Conservation (phyloP, 129 eudicot genomes). For the Centrapalus pauciflorus region DNA sequence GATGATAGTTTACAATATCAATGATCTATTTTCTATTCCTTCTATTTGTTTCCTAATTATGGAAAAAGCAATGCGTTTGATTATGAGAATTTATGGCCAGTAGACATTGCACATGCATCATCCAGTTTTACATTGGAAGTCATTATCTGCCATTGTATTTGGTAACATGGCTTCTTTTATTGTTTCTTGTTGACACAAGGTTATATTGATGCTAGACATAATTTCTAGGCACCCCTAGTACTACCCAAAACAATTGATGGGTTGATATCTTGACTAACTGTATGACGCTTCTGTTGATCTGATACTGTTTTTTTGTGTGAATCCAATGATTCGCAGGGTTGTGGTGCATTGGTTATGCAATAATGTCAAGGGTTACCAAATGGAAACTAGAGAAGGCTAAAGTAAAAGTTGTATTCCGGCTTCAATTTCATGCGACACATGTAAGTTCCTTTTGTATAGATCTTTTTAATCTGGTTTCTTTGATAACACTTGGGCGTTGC, state of each 20-base stretch:
- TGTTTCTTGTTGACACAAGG: not conserved
- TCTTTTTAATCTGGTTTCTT: not conserved
- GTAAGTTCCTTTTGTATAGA: constrained; percentile 31
- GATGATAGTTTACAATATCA: too few species aligned
- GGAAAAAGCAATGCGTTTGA: too few species aligned
- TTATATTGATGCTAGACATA: not conserved
- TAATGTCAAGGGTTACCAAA: constrained; percentile 83
- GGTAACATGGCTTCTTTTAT: not conserved
- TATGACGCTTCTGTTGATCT: not conserved
- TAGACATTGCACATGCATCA: too few species aligned
- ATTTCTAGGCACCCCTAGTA: not conserved
- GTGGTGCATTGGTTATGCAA: constrained; percentile 27
- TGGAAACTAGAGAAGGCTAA: constrained; percentile 96
- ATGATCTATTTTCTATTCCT: too few species aligned
- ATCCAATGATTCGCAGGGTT: constrained; percentile 20
- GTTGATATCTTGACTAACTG: not conserved
- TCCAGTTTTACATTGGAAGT: too few species aligned
- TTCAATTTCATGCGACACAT: constrained; percentile 90
- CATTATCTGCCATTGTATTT: not conserved
- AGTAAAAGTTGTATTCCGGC: constrained; percentile 95
- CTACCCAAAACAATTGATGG: not conserved
- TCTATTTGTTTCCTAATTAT: too few species aligned
- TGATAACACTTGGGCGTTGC: not conserved
- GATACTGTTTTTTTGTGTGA: not conserved
- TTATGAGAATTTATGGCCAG: too few species aligned